Conservation (phyloP, 164 flowering plant genomes). For the Euptelea pleiosperma region DNA sequence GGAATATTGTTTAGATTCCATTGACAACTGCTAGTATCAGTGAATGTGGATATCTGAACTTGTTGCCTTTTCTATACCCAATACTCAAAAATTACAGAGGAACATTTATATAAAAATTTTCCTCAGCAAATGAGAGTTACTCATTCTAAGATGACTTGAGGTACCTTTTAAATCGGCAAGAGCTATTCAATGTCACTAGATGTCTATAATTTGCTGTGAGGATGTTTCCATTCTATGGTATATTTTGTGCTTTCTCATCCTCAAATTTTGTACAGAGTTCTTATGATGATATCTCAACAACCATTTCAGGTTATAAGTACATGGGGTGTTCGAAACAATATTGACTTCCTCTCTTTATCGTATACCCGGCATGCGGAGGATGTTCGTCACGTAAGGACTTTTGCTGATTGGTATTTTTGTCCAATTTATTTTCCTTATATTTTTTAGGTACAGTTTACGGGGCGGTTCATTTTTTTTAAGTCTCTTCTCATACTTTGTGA, state of each 20-base stretch:
- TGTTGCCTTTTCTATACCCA: neutral
- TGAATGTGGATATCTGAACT: neutral
- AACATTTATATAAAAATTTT: too few species aligned
- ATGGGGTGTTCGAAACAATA: conserved; percentile 87
- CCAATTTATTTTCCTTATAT: neutral
- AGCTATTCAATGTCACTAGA: neutral
- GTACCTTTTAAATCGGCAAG: neutral
- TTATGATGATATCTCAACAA: neutral
- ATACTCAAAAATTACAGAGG: too few species aligned
- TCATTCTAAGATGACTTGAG: neutral
- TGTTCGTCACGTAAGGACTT: conserved; percentile 68
- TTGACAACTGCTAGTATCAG: too few species aligned
- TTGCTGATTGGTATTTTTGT: neutral
- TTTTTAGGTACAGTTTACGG: neutral
- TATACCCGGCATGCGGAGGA: conserved; percentile 88
- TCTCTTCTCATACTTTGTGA: too few species aligned
- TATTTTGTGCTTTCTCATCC: neutral
- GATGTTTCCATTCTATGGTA: too few species aligned
- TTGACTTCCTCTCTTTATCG: conserved; percentile 92
- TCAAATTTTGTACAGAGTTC: neutral
- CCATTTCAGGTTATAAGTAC: conserved; percentile 71
- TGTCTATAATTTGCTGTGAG: too few species aligned
- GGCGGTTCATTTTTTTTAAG: too few species aligned
- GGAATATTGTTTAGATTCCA: too few species aligned
- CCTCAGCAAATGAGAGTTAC: neutral